A percentile compares a stretch with the other conserved stretches of the same genome.
Conservation (phyloP, 768 basidiomycete genomes). For the Lenzites betulinus region DNA sequence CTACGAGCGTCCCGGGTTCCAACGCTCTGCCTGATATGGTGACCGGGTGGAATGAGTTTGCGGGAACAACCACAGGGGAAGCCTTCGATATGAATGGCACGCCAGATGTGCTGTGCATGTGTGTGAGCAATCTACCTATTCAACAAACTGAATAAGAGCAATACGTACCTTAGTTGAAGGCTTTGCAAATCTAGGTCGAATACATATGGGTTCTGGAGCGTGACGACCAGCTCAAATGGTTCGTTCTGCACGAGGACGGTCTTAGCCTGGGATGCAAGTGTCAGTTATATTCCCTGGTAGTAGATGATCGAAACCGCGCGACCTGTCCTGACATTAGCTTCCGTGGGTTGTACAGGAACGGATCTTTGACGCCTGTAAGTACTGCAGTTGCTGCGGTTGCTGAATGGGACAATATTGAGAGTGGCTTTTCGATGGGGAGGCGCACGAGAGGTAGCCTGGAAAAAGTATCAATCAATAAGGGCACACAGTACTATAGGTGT, state of each 20-base stretch:
- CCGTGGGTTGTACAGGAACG: slow-evolving; percentile 93
- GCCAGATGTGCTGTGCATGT: slow-evolving; percentile 69
- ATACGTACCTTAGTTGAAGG: slow-evolving; percentile 71
- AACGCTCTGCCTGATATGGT: slow-evolving; percentile 68
- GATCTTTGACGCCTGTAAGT: slow-evolving; percentile 63
- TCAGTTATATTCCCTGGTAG: background rate
- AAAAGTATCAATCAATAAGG: background rate
- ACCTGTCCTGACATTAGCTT: slow-evolving; percentile 62
- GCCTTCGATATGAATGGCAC: slow-evolving; percentile 69
- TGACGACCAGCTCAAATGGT: slow-evolving; percentile 75
- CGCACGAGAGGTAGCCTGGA: slow-evolving; percentile 70
- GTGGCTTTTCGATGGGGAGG: slow-evolving; percentile 70
- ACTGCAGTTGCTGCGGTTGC: slow-evolving; percentile 43
- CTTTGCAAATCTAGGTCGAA: slow-evolving; percentile 90
- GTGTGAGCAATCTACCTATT: background rate
- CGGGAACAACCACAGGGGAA: slow-evolving; percentile 65
- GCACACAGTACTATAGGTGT: slow-evolving; percentile 6
- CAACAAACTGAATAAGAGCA: slow-evolving; percentile 10
- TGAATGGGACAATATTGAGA: slow-evolving; percentile 51
- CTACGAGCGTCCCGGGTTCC: slow-evolving; percentile 61
- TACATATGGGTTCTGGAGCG: slow-evolving; percentile 88
- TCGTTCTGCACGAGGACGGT: slow-evolving; percentile 82
- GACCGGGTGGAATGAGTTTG: slow-evolving; percentile 73
- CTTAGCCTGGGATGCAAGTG: slow-evolving; percentile 45
- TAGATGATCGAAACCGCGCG: slow-evolving; percentile 19